Conservation (phyloP, 176 grass and related monocot species). For the sorghum (Sorghum bicolor) region Sorghum_bicolor_NCBIv3 NC_012871.2:58763501-58764000, state of each 20-base stretch:
- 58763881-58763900: neutral
- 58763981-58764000: neutral
- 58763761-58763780: conserved; percentile 12
- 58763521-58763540: conserved; percentile 28
- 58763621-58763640: conserved; percentile 63
- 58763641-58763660: conserved; percentile 56
- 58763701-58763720: conserved; percentile 7
- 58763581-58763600: conserved; percentile 34
- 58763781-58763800: neutral
- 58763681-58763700: conserved; percentile 58
- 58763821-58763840: neutral
- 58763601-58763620: conserved; percentile 51
- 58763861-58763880: conserved; percentile 1
- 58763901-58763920: neutral
- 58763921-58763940: neutral
- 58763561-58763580: conserved; percentile 31
- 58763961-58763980: neutral
- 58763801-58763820: neutral
- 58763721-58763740: neutral
- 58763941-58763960: neutral
- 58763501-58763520: conserved; percentile 29
- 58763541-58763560: conserved; percentile 30
- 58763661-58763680: conserved; percentile 77
- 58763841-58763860: neutral
- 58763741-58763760: neutral